Conservation (phyloP, 2,329 filamentous ascomycete species). For the Trichothecium roseum region DNA sequence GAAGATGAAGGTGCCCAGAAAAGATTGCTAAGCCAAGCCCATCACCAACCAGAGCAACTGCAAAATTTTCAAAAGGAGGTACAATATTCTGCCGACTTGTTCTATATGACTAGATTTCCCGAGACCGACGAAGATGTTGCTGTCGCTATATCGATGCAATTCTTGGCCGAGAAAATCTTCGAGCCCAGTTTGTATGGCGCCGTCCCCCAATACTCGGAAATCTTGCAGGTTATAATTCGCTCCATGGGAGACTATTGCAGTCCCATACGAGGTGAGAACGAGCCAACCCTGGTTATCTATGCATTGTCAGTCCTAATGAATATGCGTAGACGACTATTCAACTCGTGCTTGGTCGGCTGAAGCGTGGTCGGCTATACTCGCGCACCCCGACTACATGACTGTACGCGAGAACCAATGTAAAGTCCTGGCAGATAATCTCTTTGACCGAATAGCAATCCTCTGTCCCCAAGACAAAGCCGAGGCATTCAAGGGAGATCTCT, state of each 20-base stretch:
- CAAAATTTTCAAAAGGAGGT: constrained; percentile 11
- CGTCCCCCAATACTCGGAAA: constrained; percentile 1
- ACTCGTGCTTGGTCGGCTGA: constrained; percentile 26
- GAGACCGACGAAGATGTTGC: constrained; percentile 27
- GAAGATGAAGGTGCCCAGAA: neutral
- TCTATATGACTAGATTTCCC: constrained; percentile 19
- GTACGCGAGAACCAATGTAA: constrained; percentile 13
- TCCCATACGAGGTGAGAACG: constrained; percentile 24
- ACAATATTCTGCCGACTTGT: constrained; percentile 18
- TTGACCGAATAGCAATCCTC: constrained; percentile 16
- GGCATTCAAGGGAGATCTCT: constrained; percentile 12
- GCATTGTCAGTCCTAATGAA: no score
- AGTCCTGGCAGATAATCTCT: constrained; percentile 18
- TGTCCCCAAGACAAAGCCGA: constrained; percentile 13
- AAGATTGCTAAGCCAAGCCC: neutral
- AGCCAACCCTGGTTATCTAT: no score
- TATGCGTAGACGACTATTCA: constrained; percentile 25
- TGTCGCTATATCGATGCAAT: constrained; percentile 22
- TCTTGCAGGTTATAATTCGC: neutral
- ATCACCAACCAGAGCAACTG: constrained; percentile 11
- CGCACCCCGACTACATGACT: constrained; percentile 15
- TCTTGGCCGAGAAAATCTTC: constrained; percentile 23
- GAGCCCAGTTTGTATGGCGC: constrained; percentile 18
- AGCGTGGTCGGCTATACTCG: constrained; percentile 23
- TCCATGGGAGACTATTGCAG: no score